These are phyloP conservation scores for Eucalyptus regnans DNA, from an alignment of 345 rosid species.

Conservation along the genomic window DNA sequence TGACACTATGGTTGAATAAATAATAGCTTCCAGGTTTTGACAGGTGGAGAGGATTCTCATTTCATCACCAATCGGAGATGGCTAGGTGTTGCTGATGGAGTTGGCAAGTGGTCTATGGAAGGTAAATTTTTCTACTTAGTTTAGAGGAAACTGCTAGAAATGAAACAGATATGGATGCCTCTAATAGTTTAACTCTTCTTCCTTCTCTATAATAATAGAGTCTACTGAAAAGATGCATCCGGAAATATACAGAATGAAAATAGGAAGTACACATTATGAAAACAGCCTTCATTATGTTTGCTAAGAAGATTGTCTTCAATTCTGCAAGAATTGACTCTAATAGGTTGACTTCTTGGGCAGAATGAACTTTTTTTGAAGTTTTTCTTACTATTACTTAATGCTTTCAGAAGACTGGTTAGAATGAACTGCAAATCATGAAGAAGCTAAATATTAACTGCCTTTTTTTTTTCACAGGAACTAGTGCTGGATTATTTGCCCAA, in stretches of 20 bases:
- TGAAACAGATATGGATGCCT: neutral
- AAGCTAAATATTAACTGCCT: neutral
- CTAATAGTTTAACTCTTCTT: neutral
- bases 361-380: neutral
- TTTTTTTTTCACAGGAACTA: constrained; percentile 25
- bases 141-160: neutral
- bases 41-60: constrained; percentile 79
- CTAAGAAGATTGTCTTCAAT: neutral
- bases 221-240: neutral
- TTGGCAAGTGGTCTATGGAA: constrained; percentile 60
- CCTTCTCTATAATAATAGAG: neutral
- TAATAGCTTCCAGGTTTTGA: constrained; percentile 83
- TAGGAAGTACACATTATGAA: neutral
- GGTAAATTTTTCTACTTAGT: constrained; percentile 18
- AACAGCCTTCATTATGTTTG: neutral
- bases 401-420: neutral
- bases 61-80: constrained; percentile 42
- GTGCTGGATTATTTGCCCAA: constrained; percentile 30
- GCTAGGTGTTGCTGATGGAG: constrained; percentile 83
- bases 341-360: neutral
- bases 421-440: neutral
- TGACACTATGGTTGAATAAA: constrained; percentile 31
- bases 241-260: neutral
- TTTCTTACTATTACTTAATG: neutral
- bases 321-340: neutral